phyloP scores from a whole-genome alignment of 2,329 filamentous ascomycete species.

The Thielaviopsis ethacetica region DNA sequence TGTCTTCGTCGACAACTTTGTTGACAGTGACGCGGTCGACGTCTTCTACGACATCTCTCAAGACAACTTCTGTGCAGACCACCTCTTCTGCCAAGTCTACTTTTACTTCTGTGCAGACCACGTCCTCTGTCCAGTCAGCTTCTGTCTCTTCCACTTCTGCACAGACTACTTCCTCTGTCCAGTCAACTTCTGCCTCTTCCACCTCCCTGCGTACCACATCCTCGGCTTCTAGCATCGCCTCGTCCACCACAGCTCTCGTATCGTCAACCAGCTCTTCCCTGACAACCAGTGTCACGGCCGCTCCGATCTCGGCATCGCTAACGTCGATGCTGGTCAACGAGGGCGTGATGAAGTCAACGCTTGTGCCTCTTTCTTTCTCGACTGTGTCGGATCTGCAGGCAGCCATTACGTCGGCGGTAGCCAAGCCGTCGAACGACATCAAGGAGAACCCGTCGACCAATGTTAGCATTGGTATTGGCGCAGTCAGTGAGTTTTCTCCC shows the following conservation, averaged over 20 bases:
- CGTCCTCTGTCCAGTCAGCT: not conserved
- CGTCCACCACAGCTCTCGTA: not conserved
- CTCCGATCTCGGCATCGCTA: not conserved
- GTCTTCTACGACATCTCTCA: not conserved
- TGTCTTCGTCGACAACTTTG: not conserved
- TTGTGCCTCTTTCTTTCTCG: constrained; percentile 3
- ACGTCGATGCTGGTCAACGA: constrained; percentile 2
- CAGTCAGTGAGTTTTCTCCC: not conserved
- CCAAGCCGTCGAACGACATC: not conserved
- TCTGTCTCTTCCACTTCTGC: not conserved
- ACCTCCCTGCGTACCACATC: not conserved
- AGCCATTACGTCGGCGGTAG: not conserved
- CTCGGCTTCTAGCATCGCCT: not conserved
- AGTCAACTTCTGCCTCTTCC: not conserved
- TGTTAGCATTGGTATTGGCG: constrained; percentile 7
- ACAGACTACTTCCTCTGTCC: not conserved
- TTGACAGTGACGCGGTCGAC: not conserved
- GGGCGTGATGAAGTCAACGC: not conserved
- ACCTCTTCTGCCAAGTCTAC: not conserved
- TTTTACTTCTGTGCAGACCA: not conserved
- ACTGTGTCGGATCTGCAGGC: constrained; percentile 8
- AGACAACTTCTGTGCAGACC: not conserved
- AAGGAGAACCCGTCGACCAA: constrained; percentile 2
- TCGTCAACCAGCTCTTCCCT: not conserved
- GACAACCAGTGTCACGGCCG: not conserved